phyloP scores from a whole-genome alignment of 179 eudicot species.

The Silene noctiflora region DNA sequence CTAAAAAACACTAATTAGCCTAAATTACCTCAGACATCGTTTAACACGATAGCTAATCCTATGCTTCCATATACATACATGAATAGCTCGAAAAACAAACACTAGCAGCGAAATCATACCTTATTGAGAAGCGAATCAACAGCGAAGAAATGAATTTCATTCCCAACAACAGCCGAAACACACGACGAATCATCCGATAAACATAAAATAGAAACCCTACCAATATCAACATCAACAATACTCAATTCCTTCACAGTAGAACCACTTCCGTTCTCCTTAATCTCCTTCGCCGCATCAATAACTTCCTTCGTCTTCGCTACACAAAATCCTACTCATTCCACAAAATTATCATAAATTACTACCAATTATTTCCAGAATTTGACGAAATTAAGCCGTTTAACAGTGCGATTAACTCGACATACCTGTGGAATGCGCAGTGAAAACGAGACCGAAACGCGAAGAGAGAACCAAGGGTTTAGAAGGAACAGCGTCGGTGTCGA shows the following conservation, averaged over 20 bases:
- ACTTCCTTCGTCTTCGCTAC: constrained; percentile 71
- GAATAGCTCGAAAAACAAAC: not conserved
- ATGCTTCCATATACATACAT: too few species aligned
- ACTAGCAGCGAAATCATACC: constrained; percentile 31
- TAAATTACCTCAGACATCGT: not conserved
- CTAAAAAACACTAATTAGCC: not conserved
- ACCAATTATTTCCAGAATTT: not conserved
- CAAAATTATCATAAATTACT: not conserved
- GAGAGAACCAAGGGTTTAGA: constrained; percentile 56
- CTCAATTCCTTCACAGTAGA: constrained; percentile 52
- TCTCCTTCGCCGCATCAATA: constrained; percentile 51
- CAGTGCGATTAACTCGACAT: not conserved
- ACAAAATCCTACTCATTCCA: constrained; percentile 58
- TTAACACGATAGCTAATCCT: too few species aligned
- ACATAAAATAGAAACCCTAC: constrained; percentile 67
- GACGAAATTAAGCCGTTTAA: not conserved
- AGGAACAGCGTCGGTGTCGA: constrained; percentile 45
- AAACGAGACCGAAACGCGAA: constrained; percentile 47
- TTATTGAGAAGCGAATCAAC: constrained; percentile 59
- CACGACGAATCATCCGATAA: constrained; percentile 60
- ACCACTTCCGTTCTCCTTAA: constrained; percentile 39
- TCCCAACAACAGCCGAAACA: constrained; percentile 61
- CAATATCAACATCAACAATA: constrained; percentile 59
- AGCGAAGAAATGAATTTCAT: constrained; percentile 52
- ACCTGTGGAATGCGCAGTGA: constrained; percentile 64